Base-by-base conservation (phyloP, 345 rosid genomes). In the Ailanthus altissimus region DNA sequence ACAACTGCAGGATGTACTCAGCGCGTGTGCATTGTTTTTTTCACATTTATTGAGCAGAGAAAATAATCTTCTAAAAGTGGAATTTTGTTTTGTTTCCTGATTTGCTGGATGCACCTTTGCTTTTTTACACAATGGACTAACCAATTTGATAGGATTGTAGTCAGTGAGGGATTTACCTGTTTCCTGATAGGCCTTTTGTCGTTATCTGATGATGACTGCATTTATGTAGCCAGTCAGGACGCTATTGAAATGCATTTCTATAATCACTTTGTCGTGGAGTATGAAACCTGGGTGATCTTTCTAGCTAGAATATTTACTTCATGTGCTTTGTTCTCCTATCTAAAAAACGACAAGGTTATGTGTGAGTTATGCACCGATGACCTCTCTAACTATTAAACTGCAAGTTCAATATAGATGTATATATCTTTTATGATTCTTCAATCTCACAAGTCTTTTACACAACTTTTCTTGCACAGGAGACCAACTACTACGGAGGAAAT, bases 401-500 rank as follows among this genome's bases (percentile, higher is more conserved):
- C n/a, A 15, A 12, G 20, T 13, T 61, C 46, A 10, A 74, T 2
- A 49, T 6, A 8, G 2, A 14, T 4, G 12, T 46, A 26, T 20
- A 28, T 1, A 20, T 6, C 9, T 32, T 49, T 64, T 42, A 21
- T 42, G 26, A 64, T 61, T 72, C n/a, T 14, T 20, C 3, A 11
- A 21, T 78, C 72, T 23, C 36, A 46, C 74, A 65, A 7, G 25
- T 57, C 25, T 60, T 9, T 43, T 64, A 23, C 28, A 66, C 40
- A 38, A 54, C 64, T 61, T 71, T 38, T 49, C 20, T 63, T 23
- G 16, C 67, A 13, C 81, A 94, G 98, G 92, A 88, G 91, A 84
- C 83, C 92, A 56, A 84, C 75, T 26, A 82, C 93, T 0, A 86
- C 84, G 18, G 94, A 92, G 75, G 97, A 91, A 84, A 90, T 91